Base-by-base conservation (phyloP, 2,329 filamentous ascomycete species). In the Lachnellula cervina region DNA sequence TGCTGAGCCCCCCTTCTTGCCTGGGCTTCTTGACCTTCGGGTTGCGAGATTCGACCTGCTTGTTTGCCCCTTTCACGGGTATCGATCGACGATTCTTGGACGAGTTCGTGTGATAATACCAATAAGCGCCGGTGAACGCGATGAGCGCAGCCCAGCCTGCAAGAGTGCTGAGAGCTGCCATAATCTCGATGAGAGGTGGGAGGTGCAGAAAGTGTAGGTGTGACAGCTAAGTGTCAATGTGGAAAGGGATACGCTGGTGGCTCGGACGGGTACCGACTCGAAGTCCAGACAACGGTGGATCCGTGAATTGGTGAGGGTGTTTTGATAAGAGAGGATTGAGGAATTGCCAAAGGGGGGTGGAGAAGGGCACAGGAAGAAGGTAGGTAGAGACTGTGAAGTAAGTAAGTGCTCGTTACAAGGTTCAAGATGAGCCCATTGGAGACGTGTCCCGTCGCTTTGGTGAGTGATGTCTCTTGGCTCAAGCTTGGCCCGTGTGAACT, bases 91-190 rank as follows among this genome's bases (percentile, higher is more conserved):
- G 54, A 46, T 61, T 64, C 49, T 62, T 64, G 2, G 17, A 25
- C n/a, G 8, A 13, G 25, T 43, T 43, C 21, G 17, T 44, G 37
- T 43, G 21, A 16, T 16, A 54, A 40, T 57, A 57, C 35, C 32
- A 67, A 52, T 65, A 71, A 42, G 64, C 59, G 49, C 64, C 70
- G 40, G 62, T 60, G 43, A 69, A 53, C 16, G 65, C 63, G 25
- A 71, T 48, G 47, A 74, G 62, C 37, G 68, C 64, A 50, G 64
- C 68, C 68, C 69, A 74, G 55, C 72, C 72, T 59, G 68, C 70
- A 61, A 71, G 65, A 52, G 72, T 73, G n/a, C 56, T 63, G 35
- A 58, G 43, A n/a, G 62, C 53, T 46, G 60, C 57, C 59, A 65
- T 66, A n/a, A 19, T 58, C 35, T 37, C 44, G 52, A 17, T 35